These are phyloP conservation scores for Aspergillus sp. DNA, from an alignment of 2,329 filamentous ascomycete species.

Conservation along the genomic window DNA sequence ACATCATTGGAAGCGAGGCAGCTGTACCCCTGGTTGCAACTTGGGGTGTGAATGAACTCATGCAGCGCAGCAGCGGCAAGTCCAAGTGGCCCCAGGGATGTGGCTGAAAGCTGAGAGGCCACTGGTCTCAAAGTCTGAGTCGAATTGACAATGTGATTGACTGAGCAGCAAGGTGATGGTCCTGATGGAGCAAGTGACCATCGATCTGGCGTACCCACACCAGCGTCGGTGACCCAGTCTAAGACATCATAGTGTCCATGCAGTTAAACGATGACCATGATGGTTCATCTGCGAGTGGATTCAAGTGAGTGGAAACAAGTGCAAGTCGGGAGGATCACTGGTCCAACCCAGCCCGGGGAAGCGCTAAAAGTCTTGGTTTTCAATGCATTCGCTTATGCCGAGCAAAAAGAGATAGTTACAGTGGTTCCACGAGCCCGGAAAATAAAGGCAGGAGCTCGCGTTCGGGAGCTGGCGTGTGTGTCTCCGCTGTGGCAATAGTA, in stretches of 20 bases:
- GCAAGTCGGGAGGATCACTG: slow-evolving; percentile 13
- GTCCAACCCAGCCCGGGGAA: slow-evolving; percentile 13
- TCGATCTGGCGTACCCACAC: slow-evolving; percentile 12
- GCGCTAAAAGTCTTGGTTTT: slow-evolving; percentile 2
- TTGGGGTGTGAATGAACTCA: neutral
- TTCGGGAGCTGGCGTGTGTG: neutral
- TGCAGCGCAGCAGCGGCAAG: neutral
- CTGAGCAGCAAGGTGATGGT: slow-evolving; percentile 12
- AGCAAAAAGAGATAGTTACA: neutral
- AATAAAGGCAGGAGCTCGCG: neutral
- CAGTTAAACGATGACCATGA: neutral
- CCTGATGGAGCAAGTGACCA: slow-evolving; percentile 11
- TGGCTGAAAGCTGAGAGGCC: slow-evolving; percentile 3
- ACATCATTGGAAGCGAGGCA: slow-evolving; percentile 13
- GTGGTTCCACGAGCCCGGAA: slow-evolving; percentile 8
- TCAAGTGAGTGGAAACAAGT: slow-evolving; percentile 10
- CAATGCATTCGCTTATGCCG: neutral
- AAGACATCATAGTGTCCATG: slow-evolving; percentile 6
- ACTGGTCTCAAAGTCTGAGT: slow-evolving; percentile 10
- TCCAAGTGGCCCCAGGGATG: slow-evolving; percentile 4
- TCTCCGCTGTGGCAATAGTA: neutral
- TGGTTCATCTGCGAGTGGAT: slow-evolving; percentile 9
- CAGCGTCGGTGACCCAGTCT: slow-evolving; percentile 15
- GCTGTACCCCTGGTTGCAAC: slow-evolving; percentile 13
- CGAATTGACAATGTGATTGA: slow-evolving; percentile 23